phyloP scores from a whole-genome alignment of 768 basidiomycete genomes.

The Cyclocybe cylindracea region DNA sequence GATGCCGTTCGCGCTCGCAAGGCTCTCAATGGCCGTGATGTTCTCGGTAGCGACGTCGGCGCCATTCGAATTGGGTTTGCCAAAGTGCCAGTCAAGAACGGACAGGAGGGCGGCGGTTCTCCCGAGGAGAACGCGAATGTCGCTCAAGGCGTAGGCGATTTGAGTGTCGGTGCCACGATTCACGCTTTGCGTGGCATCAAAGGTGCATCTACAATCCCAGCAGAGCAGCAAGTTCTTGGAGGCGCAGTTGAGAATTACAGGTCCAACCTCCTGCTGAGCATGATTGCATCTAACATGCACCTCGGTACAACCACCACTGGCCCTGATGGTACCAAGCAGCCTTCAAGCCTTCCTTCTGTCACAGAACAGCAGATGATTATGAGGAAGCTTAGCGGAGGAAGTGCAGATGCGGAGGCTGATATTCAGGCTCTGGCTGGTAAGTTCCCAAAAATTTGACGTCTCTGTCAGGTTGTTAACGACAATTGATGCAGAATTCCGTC shows the following conservation, averaged over 20 bases:
- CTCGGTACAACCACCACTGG: constrained; percentile 42
- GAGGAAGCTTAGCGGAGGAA: constrained; percentile 83
- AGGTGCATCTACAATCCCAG: constrained; percentile 89
- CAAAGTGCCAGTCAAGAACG: constrained; percentile 91
- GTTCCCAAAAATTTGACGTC: constrained; percentile 26
- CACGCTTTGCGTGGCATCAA: constrained; percentile 85
- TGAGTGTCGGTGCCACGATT: constrained; percentile 87
- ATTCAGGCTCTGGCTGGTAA: constrained; percentile 83
- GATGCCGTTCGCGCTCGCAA: constrained; percentile 96
- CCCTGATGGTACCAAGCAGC: constrained; percentile 61
- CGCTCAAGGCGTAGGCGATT: constrained; percentile 80
- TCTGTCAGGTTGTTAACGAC: neutral
- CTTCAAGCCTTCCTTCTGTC: constrained; percentile 71
- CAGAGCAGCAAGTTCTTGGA: constrained; percentile 91
- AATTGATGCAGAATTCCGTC: constrained; percentile 73
- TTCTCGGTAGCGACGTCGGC: constrained; percentile 94
- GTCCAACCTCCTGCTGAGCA: constrained; percentile 85
- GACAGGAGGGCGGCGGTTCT: constrained; percentile 58
- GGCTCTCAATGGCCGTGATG: constrained; percentile 93
- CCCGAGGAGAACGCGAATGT: constrained; percentile 66
- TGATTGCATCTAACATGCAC: constrained; percentile 80
- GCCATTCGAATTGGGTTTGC: constrained; percentile 97
- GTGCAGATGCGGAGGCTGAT: constrained; percentile 78
- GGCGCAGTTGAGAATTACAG: constrained; percentile 95
- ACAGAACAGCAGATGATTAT: constrained; percentile 98